These are phyloP conservation scores for Sordaria brevicollis DNA, from an alignment of 495 filamentous ascomycete species.

Conservation along the genomic window DNA sequence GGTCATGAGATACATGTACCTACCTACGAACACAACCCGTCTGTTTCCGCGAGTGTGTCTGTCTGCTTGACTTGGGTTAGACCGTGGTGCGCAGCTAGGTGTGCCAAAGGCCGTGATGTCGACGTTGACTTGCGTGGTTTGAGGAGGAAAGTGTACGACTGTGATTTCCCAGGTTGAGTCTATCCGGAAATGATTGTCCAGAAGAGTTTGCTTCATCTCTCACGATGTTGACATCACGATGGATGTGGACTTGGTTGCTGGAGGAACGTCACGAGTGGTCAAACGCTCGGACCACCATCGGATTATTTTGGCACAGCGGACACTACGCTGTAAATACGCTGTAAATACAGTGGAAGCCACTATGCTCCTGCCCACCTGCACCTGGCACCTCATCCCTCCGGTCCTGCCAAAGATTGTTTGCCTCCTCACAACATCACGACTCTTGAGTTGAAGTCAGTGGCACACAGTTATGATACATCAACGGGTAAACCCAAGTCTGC, in stretches of 20 bases:
- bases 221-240: background rate
- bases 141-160: background rate
- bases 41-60: constrained; percentile 37
- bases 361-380: background rate
- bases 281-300: background rate
- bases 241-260: background rate
- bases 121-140: background rate
- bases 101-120: constrained; percentile 6
- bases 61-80: constrained; percentile 43
- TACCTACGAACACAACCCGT: constrained; percentile 8
- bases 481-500: background rate
- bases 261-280: background rate
- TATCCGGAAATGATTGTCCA: background rate
- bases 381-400: background rate
- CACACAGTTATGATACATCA: background rate
- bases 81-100: constrained; percentile 38
- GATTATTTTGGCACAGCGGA: background rate
- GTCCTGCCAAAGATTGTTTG: no score
- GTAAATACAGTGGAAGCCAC: no score
- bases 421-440: background rate
- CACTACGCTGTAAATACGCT: background rate
- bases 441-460: background rate
- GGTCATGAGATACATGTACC: constrained; percentile 9
- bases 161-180: no score
- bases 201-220: background rate